Base-by-base conservation (phyloP, 192 early-diverging fungal species). In the Glomus cerebriforme region DNA sequence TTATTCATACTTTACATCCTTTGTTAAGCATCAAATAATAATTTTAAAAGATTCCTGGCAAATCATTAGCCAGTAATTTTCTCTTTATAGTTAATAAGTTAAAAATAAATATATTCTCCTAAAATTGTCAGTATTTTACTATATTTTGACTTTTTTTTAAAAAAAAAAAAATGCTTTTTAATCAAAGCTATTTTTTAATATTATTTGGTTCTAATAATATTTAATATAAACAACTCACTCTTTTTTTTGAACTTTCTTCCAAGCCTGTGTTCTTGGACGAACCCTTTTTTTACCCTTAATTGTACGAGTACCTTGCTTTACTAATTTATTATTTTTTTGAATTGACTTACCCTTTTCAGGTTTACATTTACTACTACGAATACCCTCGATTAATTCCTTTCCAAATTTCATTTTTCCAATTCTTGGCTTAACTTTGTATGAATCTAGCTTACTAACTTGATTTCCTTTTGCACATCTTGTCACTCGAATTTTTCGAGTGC, bases 401-500 rank as follows among this genome's bases (percentile, higher is more conserved):
- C 60, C 83, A 62, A 22, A 65, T 70, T 60, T 78, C 80, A 45
- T 73, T 64, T 79, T 68, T 85, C 65, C 84, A 85, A 45, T 80
- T 79, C 26, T 82, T 75, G 77, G 85, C 76, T 10, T 81, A 79
- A 19, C 85, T 80, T 60, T 81, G 49, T 76, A 80, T 84, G 74
- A 79, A 79, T 35, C 65, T 71, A 31, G 72, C 37, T 63, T 68
- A 62, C 49, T 77, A 70, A 37, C 62, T 10, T 79, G 73, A 59
- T 66, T 70, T 17, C 78, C 78, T 26, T 80, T 60, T 15, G 75
- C 78, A 67, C 86, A 89, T 59, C 89, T 87, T 4, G 85, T 81
- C 17, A 92, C 85, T 79, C 95, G 87, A n/a, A 95, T 67, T 73
- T 87, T 89, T 43, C 92, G 85, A 7, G 86, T 87, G 32, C 82